Evolutionary conservation across 2,329 filamentous ascomycete species (phyloP).

Genomic region (Microsporum canis): DNA sequence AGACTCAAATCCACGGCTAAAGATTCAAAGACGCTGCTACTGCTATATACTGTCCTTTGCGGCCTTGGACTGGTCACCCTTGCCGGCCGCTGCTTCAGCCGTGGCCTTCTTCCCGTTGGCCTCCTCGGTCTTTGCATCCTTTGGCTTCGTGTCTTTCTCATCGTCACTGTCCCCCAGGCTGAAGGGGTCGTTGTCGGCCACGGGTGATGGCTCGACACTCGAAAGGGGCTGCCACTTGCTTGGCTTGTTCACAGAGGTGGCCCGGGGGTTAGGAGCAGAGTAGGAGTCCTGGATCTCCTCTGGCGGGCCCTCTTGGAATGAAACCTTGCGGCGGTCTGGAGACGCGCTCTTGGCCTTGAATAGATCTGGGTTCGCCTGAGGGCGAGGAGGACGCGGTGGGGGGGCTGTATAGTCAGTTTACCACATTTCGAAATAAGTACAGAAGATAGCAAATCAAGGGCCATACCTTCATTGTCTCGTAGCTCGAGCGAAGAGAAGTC

Average conservation of each 20-base stretch:
- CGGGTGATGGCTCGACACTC: constrained; percentile 69
- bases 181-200: constrained; percentile 88
- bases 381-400: constrained; percentile 47
- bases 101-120: constrained; percentile 55
- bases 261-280: constrained; percentile 43
- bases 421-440: neutral
- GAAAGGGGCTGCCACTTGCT: constrained; percentile 98
- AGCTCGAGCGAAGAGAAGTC: constrained; percentile 65
- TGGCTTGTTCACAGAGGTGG: constrained; percentile 45
- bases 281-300: constrained; percentile 68
- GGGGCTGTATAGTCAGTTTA: constrained; percentile 34
- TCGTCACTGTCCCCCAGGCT: constrained; percentile 93
- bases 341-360: constrained; percentile 57
- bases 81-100: constrained; percentile 36
- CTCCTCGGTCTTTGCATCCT: constrained; percentile 45
- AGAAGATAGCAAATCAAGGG: neutral
- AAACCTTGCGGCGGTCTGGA: constrained; percentile 42
- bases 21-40: neutral
- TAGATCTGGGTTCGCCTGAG: constrained; percentile 63
- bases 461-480: constrained; percentile 47
- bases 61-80: constrained; percentile 13
- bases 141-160: constrained; percentile 66
- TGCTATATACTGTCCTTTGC: neutral
- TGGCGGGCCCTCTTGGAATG: constrained; percentile 52
- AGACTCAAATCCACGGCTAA: neutral